Conservation (phyloP, 2,329 filamentous ascomycete genomes). For the Cercospora zeina region DNA sequence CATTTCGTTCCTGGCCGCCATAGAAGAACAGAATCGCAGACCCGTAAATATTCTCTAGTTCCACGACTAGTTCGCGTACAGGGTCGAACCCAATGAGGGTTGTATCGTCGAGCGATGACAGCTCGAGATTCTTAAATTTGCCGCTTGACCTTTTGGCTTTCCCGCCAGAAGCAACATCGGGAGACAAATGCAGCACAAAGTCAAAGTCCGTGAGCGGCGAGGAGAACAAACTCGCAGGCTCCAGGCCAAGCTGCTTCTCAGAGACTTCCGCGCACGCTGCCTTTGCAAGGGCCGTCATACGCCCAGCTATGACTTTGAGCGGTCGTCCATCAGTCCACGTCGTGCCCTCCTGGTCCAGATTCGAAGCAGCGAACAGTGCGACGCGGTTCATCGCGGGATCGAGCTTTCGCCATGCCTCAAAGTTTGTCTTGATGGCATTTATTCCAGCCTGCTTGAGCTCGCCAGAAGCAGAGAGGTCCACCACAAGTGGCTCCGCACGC, state of each 20-base stretch:
- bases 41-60: constrained; percentile 67
- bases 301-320: constrained; percentile 76
- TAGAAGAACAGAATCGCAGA: constrained; percentile 78
- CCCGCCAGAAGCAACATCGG: constrained; percentile 40
- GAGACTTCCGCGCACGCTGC: constrained; percentile 65
- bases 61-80: constrained; percentile 62
- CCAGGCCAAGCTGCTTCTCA: constrained; percentile 35
- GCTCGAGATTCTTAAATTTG: constrained; percentile 79
- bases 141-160: constrained; percentile 48
- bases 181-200: constrained; percentile 72
- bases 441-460: constrained; percentile 62
- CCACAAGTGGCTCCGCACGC: constrained; percentile 75
- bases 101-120: constrained; percentile 50
- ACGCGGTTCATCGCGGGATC: constrained; percentile 86
- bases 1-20: constrained; percentile 58
- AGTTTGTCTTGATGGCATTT: constrained; percentile 64
- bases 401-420: constrained; percentile 81
- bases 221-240: constrained; percentile 67
- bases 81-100: constrained; percentile 60
- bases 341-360: constrained; percentile 72
- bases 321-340: constrained; percentile 76
- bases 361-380: constrained; percentile 77
- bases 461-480: constrained; percentile 60
- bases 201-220: constrained; percentile 76
- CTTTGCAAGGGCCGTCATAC: constrained; percentile 78